These are phyloP conservation scores for Lactarius quietus DNA, from an alignment of 768 basidiomycete genomes.

Conservation along the genomic window DNA sequence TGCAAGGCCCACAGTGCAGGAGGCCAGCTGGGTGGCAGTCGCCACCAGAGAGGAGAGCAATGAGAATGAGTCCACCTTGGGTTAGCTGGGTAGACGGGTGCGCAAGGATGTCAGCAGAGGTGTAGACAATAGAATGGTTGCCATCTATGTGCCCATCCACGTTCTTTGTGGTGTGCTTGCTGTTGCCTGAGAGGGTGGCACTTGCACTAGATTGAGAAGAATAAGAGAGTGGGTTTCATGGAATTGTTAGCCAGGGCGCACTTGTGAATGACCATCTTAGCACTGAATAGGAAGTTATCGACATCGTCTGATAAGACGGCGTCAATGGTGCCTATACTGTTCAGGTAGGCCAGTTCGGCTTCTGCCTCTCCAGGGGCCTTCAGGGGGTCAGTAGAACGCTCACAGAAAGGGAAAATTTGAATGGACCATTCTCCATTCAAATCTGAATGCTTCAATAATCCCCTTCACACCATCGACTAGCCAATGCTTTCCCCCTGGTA, in stretches of 20 bases:
- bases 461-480: conserved; percentile 75
- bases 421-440: conserved; percentile 68
- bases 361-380: conserved; percentile 94
- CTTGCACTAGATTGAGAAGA: conserved; percentile 44
- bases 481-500: conserved; percentile 57
- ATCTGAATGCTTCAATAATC: conserved; percentile 75
- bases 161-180: conserved; percentile 57
- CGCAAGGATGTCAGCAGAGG: conserved; percentile 39
- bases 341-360: conserved; percentile 86
- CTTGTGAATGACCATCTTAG: conserved; percentile 81
- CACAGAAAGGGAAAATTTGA: background rate
- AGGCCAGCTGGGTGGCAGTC: conserved; percentile 80
- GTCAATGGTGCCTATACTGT: conserved; percentile 76
- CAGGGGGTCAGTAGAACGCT: conserved; percentile 28
- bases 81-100: conserved; percentile 51
- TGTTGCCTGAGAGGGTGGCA: conserved; percentile 69
- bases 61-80: conserved; percentile 70
- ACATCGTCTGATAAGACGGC: conserved; percentile 91
- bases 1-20: conserved; percentile 61
- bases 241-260: conserved; percentile 32
- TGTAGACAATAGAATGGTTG: conserved; percentile 52
- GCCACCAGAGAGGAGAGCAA: conserved; percentile 83
- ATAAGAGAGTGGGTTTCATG: background rate
- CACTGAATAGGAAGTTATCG: conserved; percentile 89
- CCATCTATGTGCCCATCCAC: conserved; percentile 67